phyloP scores from a whole-genome alignment of 345 rosid genomes.

The Linum trigynum region DNA sequence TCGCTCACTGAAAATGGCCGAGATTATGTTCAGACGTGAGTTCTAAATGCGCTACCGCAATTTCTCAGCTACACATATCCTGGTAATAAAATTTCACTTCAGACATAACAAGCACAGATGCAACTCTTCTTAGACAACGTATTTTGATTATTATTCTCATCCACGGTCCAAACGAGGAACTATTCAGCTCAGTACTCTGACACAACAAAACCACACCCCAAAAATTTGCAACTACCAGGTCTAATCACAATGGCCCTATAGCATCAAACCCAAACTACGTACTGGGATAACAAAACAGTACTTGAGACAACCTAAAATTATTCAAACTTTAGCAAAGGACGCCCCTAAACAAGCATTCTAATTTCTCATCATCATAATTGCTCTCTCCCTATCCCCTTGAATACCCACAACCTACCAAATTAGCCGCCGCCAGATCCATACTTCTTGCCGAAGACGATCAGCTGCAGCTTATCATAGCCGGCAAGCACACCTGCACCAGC shows the following conservation, averaged over 20 bases:
- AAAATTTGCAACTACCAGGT: conserved; percentile 12
- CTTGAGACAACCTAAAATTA: conserved; percentile 16
- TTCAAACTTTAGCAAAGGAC: conserved; percentile 16
- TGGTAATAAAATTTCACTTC: too few species aligned
- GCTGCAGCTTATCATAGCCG: conserved; percentile 28
- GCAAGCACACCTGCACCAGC: conserved; percentile 33
- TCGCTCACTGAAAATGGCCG: too few species aligned
- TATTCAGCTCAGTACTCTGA: background rate
- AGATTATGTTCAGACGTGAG: too few species aligned
- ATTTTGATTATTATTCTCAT: conserved; percentile 11
- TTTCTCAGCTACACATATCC: too few species aligned
- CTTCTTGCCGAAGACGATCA: conserved; percentile 23
- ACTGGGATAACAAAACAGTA: conserved; percentile 10
- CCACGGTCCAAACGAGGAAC: background rate
- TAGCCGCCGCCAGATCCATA: conserved; percentile 20
- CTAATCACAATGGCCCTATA: background rate
- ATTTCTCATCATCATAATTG: conserved; percentile 10
- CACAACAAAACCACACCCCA: conserved; percentile 12
- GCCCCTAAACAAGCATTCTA: conserved; percentile 8
- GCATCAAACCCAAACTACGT: conserved; percentile 3
- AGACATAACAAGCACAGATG: too few species aligned
- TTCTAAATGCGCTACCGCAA: too few species aligned
- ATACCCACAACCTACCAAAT: background rate
- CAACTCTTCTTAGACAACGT: background rate
- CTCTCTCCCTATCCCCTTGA: background rate